phyloP scores from a whole-genome alignment of 177 flowering plant species.

The Vitis hybrid region DNA sequence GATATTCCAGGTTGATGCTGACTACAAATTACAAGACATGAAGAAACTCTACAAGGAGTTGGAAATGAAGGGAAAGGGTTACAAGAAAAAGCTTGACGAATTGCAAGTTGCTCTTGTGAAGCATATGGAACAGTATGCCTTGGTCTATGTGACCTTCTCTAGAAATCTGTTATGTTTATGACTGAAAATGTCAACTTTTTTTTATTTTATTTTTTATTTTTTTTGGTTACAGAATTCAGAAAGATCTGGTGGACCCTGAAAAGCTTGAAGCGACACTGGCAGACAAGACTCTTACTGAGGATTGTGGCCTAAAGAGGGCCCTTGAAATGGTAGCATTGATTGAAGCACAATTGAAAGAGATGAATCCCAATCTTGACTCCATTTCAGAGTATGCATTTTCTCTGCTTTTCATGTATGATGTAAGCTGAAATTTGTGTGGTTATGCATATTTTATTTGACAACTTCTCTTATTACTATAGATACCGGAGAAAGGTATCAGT shows the following conservation, averaged over 20 bases:
- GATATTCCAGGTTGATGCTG: conserved; percentile 75
- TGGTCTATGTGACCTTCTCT: neutral
- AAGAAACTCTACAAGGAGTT: conserved; percentile 72
- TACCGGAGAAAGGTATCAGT: conserved; percentile 69
- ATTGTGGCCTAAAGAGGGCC: conserved; percentile 61
- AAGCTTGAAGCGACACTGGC: conserved; percentile 69
- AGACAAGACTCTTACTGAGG: conserved; percentile 41
- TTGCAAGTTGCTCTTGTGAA: conserved; percentile 50
- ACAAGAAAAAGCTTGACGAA: conserved; percentile 73
- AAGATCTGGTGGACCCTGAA: conserved; percentile 82
- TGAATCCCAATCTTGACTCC: conserved; percentile 98
- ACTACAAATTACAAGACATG: conserved; percentile 79
- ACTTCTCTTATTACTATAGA: conserved; percentile 28
- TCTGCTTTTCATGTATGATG: neutral
- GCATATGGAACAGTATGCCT: conserved; percentile 88
- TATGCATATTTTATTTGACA: neutral
- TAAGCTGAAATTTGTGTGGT: neutral
- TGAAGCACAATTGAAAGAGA: conserved; percentile 91
- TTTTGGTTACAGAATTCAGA: conserved; percentile 60
- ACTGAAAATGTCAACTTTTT: neutral
- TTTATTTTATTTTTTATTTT: too few relatives aligned
- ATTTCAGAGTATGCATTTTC: conserved; percentile 70
- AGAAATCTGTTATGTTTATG: neutral
- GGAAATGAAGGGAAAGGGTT: conserved; percentile 75
- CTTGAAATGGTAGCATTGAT: conserved; percentile 82